phyloP scores from a whole-genome alignment of 2,329 filamentous ascomycete species.

The Seiridium cupressi region DNA sequence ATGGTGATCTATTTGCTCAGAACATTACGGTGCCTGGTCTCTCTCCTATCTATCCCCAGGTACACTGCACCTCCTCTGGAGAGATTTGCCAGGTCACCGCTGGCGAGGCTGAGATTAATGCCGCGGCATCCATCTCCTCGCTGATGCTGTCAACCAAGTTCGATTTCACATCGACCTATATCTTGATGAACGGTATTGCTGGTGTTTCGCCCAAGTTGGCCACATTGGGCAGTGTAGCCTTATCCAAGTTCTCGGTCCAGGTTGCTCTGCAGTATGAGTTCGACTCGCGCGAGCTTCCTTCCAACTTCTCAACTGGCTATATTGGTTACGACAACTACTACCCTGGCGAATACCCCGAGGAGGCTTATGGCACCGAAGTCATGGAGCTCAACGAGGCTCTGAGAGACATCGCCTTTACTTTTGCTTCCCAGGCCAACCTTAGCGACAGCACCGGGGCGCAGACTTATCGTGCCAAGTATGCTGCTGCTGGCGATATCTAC shows the following conservation, averaged over 20 bases:
- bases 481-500: slow-evolving; percentile 36
- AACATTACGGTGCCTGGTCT: slow-evolving; percentile 6
- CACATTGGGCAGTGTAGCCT: slow-evolving; percentile 65
- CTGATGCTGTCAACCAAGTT: slow-evolving; percentile 62
- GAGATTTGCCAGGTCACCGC: slow-evolving; percentile 68
- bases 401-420: slow-evolving; percentile 46
- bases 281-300: slow-evolving; percentile 65
- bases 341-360: slow-evolving; percentile 56
- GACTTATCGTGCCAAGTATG: slow-evolving; percentile 55
- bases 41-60: slow-evolving; percentile 47
- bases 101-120: slow-evolving; percentile 73
- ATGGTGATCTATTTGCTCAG: slow-evolving; percentile 4
- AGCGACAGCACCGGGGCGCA: slow-evolving; percentile 47
- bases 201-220: slow-evolving; percentile 69
- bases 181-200: slow-evolving; percentile 69
- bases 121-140: slow-evolving; percentile 63
- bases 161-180: slow-evolving; percentile 67
- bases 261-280: slow-evolving; percentile 76
- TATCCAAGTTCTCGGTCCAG: slow-evolving; percentile 69
- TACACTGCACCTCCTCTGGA: slow-evolving; percentile 60
- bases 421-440: slow-evolving; percentile 51
- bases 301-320: slow-evolving; percentile 66
- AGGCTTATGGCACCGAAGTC: slow-evolving; percentile 67
- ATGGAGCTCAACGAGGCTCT: slow-evolving; percentile 63
- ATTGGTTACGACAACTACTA: slow-evolving; percentile 58